Evolutionary conservation across 2,329 filamentous ascomycete genomes (phyloP).

Genomic region (Aspergillus tubingensis): DNA sequence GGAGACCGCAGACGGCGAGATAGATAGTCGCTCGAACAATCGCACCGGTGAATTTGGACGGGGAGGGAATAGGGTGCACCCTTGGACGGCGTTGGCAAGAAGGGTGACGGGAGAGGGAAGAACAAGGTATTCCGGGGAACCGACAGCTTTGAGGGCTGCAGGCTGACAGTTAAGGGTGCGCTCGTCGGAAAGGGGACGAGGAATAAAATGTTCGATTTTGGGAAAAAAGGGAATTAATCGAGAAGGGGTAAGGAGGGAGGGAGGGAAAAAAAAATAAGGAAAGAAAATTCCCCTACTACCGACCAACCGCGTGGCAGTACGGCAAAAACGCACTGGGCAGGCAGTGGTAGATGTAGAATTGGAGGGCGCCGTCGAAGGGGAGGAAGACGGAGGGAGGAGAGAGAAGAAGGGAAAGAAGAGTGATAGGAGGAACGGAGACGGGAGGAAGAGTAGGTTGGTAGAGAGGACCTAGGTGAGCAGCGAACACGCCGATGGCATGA

Average conservation of each 20-base stretch:
- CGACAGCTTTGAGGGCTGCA: background rate
- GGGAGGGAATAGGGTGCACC: conserved; percentile 2
- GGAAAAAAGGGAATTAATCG: conserved; percentile 16
- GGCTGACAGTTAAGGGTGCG: conserved; percentile 7
- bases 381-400: conserved; percentile 23
- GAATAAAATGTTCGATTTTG: conserved; percentile 8
- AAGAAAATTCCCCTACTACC: conserved; percentile 21
- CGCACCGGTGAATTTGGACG: conserved; percentile 10
- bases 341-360: conserved; percentile 25
- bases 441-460: conserved; percentile 19
- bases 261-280: conserved; percentile 12
- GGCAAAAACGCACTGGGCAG: conserved; percentile 29
- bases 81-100: conserved; percentile 9
- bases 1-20: conserved; percentile 5
- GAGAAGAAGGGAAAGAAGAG: conserved; percentile 22
- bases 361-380: conserved; percentile 17
- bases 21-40: conserved; percentile 12
- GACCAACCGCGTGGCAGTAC: conserved; percentile 35
- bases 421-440: conserved; percentile 15
- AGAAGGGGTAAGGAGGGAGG: conserved; percentile 12
- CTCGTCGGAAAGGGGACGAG: conserved; percentile 8
- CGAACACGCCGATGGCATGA: conserved; percentile 16
- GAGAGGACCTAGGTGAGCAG: conserved; percentile 13
- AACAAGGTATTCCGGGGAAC: conserved; percentile 6
- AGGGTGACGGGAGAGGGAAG: conserved; percentile 11